These are phyloP conservation scores for Annulohypoxylon nitens DNA, from an alignment of 495 filamentous ascomycete genomes.

Conservation along the genomic window DNA sequence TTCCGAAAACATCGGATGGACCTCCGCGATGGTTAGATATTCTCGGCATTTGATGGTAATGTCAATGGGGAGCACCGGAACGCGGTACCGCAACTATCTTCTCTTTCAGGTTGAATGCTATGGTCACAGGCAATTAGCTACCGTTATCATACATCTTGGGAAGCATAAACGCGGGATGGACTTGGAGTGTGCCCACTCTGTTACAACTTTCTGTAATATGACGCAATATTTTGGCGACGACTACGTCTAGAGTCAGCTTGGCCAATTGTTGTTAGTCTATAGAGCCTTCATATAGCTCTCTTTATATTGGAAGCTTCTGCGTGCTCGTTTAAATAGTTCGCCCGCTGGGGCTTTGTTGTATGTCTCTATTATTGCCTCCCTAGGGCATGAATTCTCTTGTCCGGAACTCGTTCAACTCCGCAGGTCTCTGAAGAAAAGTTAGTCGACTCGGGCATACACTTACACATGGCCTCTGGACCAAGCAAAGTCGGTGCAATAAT, in stretches of 20 bases:
- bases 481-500: slow-evolving; percentile 19
- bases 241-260: not conserved
- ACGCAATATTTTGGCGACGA: not conserved
- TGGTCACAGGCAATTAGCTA: not conserved
- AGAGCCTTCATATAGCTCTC: not conserved
- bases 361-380: not conserved
- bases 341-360: not conserved
- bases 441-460: not conserved
- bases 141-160: not conserved
- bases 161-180: not conserved
- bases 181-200: not conserved
- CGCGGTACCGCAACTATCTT: not conserved
- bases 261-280: not conserved
- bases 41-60: not conserved
- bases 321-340: not conserved
- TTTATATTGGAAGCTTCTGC: no score
- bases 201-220: slow-evolving; percentile 17
- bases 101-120: not conserved
- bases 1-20: slow-evolving; percentile 17
- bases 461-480: slow-evolving; percentile 13
- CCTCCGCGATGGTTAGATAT: slow-evolving; percentile 12
- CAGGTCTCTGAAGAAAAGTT: not conserved
- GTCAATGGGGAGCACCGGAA: not conserved
- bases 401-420: not conserved
- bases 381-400: slow-evolving; percentile 3